Evolutionary conservation across 108 stramenopile species (phyloP).

Genomic region (Skeletonema marinoi): DNA sequence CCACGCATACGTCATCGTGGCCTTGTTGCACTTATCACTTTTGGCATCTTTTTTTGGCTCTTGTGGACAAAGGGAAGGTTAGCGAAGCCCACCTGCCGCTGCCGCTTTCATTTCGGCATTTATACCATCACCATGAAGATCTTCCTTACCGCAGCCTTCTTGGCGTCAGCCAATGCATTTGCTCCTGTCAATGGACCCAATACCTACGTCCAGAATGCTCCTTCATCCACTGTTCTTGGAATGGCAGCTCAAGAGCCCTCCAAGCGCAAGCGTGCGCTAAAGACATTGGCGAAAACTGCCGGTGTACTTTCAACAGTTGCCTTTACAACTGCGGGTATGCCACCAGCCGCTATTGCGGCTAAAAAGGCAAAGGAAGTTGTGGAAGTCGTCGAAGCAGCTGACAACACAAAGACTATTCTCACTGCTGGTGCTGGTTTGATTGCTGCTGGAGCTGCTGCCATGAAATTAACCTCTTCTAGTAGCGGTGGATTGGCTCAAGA

Average conservation of each 20-base stretch:
- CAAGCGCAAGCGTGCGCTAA: constrained; percentile 69
- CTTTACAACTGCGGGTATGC: constrained; percentile 68
- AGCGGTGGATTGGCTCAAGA: constrained; percentile 50
- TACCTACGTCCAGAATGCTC: constrained; percentile 17
- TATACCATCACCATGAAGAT: constrained; percentile 36
- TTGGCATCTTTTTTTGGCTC: background rate
- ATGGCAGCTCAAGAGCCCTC: constrained; percentile 61
- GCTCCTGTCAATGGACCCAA: constrained; percentile 25
- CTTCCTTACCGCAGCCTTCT: constrained; percentile 23
- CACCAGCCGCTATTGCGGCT: constrained; percentile 63
- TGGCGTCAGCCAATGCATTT: constrained; percentile 39
- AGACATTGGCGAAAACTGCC: constrained; percentile 69
- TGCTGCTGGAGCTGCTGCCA: constrained; percentile 62
- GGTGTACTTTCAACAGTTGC: constrained; percentile 69
- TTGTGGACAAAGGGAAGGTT: background rate
- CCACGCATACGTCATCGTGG: background rate
- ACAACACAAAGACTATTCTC: constrained; percentile 68
- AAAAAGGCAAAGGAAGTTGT: constrained; percentile 70
- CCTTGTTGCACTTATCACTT: background rate
- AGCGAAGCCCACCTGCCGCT: background rate
- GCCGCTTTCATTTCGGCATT: background rate
- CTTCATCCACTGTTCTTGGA: constrained; percentile 47
- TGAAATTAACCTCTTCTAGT: constrained; percentile 32
- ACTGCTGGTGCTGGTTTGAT: constrained; percentile 66
- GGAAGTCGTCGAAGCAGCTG: constrained; percentile 59